Evolutionary conservation across 306 rosid genomes (phyloP).

Genomic region (Pyrus communis): DNA sequence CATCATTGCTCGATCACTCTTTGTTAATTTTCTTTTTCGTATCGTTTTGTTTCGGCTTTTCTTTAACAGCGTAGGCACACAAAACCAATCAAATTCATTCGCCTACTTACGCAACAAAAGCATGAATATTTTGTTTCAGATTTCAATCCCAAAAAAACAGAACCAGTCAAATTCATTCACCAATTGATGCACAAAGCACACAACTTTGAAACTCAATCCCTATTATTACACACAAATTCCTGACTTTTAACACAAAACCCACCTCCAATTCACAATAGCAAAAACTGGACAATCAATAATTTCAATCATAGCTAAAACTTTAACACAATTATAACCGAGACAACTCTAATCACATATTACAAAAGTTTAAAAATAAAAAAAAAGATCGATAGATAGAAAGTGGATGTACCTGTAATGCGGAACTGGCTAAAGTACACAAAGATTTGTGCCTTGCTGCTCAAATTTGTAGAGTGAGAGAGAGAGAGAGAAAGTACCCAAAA

Average conservation of each 20-base stretch:
- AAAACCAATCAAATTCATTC: too few species aligned
- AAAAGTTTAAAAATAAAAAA: not conserved
- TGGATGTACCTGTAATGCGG: conserved; percentile 29
- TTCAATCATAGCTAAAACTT: conserved; percentile 4
- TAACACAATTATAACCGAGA: conserved; percentile 1
- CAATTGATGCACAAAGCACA: conserved; percentile 7
- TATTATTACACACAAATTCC: conserved; percentile 6
- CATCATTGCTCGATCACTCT: too few species aligned
- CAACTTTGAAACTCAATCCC: conserved; percentile 5
- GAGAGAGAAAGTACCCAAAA: not conserved
- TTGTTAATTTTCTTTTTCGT: too few species aligned
- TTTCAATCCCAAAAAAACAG: too few species aligned
- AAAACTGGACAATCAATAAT: conserved; percentile 25
- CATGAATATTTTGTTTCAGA: too few species aligned
- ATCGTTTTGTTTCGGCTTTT: too few species aligned
- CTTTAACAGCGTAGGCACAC: too few species aligned
- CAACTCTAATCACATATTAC: not conserved
- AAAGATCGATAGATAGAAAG: not conserved
- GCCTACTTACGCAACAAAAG: too few species aligned
- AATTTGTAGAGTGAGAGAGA: not conserved
- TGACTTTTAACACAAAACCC: conserved; percentile 6
- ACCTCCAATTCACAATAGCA: conserved; percentile 18
- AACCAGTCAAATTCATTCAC: too few species aligned
- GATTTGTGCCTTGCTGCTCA: conserved; percentile 14
- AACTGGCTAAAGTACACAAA: conserved; percentile 9